Conservation (phyloP, 305 asterid species). For the Fraxinus latifolia region DNA sequence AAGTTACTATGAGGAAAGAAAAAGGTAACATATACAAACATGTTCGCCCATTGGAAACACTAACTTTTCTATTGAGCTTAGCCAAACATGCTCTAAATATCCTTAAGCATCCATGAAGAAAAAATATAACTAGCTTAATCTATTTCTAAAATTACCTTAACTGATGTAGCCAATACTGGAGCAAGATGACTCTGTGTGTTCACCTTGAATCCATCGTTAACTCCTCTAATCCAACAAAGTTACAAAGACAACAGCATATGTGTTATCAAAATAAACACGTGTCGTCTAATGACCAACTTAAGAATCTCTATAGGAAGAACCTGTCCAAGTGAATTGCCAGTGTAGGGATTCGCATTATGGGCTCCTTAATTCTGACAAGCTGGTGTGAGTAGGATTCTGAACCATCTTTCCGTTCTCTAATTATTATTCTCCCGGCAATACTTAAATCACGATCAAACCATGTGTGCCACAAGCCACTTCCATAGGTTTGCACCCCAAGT, state of each 20-base stretch:
- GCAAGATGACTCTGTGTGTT: conserved; percentile 80
- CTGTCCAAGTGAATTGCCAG: conserved; percentile 94
- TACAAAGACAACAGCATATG: background rate
- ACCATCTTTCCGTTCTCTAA: conserved; percentile 58
- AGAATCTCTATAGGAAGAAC: conserved; percentile 33
- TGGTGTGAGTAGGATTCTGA: conserved; percentile 57
- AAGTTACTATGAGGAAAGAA: background rate
- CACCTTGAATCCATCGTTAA: conserved; percentile 80
- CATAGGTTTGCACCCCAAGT: conserved; percentile 94
- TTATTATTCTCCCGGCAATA: conserved; percentile 79
- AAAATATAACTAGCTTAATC: background rate
- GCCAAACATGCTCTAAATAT: background rate
- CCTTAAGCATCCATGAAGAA: background rate
- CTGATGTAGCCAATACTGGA: conserved; percentile 80
- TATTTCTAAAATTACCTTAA: conserved; percentile 55
- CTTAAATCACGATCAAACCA: conserved; percentile 96
- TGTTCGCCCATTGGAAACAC: background rate
- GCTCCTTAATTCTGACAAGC: conserved; percentile 73
- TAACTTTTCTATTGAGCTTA: background rate
- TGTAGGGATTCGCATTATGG: conserved; percentile 94
- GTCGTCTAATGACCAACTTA: background rate
- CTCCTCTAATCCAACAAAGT: conserved; percentile 49
- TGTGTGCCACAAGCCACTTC: conserved; percentile 96
- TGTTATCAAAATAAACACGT: conserved; percentile 15
- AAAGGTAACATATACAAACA: background rate